A percentile compares a stretch with the other conserved stretches of the same genome.
Evolutionary conservation across 2,329 filamentous ascomycete genomes (phyloP).

Genomic region (Colletotrichum sp.): DNA sequence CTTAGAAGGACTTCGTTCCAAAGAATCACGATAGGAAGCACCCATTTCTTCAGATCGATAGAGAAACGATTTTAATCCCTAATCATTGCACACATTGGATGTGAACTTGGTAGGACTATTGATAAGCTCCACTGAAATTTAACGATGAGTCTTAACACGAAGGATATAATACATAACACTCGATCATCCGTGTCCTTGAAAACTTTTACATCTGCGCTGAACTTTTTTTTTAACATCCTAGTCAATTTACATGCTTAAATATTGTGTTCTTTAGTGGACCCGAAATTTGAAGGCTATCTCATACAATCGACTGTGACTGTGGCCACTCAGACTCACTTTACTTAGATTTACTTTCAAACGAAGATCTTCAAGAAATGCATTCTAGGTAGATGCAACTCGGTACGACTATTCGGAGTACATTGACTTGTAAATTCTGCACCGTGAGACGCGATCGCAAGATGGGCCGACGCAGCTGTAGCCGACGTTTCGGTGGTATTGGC

Average conservation of each 20-base stretch:
- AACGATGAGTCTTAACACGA: not conserved
- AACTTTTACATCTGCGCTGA: not conserved
- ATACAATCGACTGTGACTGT: not conserved
- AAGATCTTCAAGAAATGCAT: not conserved
- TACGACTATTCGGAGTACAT: not conserved
- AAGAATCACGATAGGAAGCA: not conserved
- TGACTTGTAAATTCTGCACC: not conserved
- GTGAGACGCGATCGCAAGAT: not conserved
- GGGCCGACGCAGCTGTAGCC: not conserved
- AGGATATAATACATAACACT: not conserved
- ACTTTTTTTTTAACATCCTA: not conserved
- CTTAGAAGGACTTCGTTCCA: not conserved
- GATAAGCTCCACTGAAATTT: not conserved
- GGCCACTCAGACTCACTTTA: not conserved
- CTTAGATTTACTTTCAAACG: not conserved
- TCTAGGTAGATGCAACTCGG: not conserved
- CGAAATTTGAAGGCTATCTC: not conserved
- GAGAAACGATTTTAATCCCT: not conserved
- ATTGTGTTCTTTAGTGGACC: not conserved
- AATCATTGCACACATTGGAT: not conserved
- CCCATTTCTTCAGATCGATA: not conserved
- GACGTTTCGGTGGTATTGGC: not conserved
- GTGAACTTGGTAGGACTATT: not conserved
- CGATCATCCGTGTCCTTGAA: not conserved
- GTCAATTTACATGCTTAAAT: not conserved